Percentiles rank a stretch among this genome's conserved stretches.
Conservation (phyloP, 306 rosid species). For the Inga laurina region DNA sequence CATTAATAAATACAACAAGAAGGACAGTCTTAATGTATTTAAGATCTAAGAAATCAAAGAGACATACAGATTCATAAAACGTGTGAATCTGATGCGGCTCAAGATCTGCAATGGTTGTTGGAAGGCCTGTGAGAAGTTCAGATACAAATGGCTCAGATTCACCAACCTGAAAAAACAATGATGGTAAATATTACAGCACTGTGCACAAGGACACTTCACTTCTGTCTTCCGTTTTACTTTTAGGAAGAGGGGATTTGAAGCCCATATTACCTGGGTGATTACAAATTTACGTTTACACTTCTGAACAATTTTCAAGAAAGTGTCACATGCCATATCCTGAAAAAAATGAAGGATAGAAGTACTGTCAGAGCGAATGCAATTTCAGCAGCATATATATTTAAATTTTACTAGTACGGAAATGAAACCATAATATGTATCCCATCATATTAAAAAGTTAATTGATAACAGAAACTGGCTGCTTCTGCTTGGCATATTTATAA, state of each 20-base stretch:
- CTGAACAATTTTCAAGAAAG: slow-evolving; percentile 91
- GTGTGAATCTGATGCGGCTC: slow-evolving; percentile 95
- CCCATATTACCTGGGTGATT: slow-evolving; percentile 67
- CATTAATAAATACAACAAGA: not conserved
- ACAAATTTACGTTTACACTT: slow-evolving; percentile 98
- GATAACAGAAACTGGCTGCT: not conserved
- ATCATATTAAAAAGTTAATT: not conserved
- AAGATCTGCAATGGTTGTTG: slow-evolving; percentile 86
- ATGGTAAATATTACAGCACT: slow-evolving; percentile 1
- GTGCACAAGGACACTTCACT: not conserved
- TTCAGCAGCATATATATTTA: not conserved
- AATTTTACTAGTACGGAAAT: not conserved
- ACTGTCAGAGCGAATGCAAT: not conserved
- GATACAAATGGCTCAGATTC: slow-evolving; percentile 97
- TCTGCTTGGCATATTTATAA: not conserved
- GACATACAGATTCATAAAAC: slow-evolving; percentile 89
- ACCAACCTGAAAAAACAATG: slow-evolving; percentile 70
- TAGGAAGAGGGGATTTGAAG: not conserved
- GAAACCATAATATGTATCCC: not conserved
- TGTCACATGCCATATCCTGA: slow-evolving; percentile 99
- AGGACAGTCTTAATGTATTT: not conserved
- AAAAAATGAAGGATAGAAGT: slow-evolving; percentile 2
- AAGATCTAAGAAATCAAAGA: slow-evolving; percentile 13
- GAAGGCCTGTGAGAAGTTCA: slow-evolving; percentile 87
- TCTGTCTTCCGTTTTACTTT: not conserved